Conservation (phyloP, 371 early-diverging fungal genomes). For the Actinomortierella wolfii region DNA sequence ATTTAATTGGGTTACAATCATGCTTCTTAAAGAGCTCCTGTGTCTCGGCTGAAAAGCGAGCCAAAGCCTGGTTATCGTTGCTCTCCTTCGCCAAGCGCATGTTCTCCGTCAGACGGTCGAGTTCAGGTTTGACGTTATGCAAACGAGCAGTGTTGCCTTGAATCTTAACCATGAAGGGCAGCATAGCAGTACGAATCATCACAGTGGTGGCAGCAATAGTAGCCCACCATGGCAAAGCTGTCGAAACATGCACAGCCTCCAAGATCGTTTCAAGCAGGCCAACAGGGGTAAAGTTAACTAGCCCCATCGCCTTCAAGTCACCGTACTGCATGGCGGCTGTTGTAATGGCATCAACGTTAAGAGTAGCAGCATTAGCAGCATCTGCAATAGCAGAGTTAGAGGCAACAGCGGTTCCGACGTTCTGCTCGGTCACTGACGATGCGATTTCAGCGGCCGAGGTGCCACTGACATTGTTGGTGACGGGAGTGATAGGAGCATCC, state of each 20-base stretch:
- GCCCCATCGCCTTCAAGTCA: slow-evolving; percentile 79
- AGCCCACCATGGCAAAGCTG: slow-evolving; percentile 94
- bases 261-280: slow-evolving; percentile 75
- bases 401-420: slow-evolving; percentile 23
- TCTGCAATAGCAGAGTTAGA: slow-evolving; percentile 11
- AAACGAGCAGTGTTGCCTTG: slow-evolving; percentile 77
- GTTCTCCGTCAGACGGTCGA: slow-evolving; percentile 69
- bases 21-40: slow-evolving; percentile 66
- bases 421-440: slow-evolving; percentile 31
- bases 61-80: slow-evolving; percentile 62
- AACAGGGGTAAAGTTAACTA: slow-evolving; percentile 78
- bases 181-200: slow-evolving; percentile 68
- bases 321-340: slow-evolving; percentile 71
- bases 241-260: slow-evolving; percentile 80
- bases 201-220: slow-evolving; percentile 81
- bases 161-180: slow-evolving; percentile 80
- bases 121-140: slow-evolving; percentile 78
- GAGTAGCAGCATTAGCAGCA: slow-evolving; percentile 30
- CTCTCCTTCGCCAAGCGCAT: slow-evolving; percentile 61
- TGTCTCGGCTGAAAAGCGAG: slow-evolving; percentile 60
- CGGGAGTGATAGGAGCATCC: slow-evolving; percentile 6
- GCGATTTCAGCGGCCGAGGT: slow-evolving; percentile 34
- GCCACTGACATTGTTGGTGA: slow-evolving; percentile 11
- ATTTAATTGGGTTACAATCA: slow-evolving; percentile 67
- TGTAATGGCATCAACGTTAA: slow-evolving; percentile 51